Evolutionary conservation across 2,329 filamentous ascomycete genomes (phyloP).

Genomic region (Penicillium sp.): DNA sequence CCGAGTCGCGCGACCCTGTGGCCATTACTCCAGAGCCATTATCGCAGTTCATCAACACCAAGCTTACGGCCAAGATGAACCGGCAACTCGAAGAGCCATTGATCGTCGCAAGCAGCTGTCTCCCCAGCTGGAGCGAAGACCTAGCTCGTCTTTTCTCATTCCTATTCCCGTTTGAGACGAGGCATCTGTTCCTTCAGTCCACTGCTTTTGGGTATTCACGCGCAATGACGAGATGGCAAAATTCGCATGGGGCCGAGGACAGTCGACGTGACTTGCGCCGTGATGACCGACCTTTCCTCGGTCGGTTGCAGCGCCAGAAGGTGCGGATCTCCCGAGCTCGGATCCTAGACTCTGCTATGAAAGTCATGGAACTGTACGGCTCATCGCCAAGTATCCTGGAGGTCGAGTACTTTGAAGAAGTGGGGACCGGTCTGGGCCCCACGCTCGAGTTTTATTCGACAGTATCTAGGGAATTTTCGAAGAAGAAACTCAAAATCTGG

Average conservation of each 20-base stretch:
- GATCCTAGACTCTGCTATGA: constrained; percentile 91
- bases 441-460: constrained; percentile 98
- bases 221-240: constrained; percentile 97
- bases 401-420: constrained; percentile 98
- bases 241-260: constrained; percentile 74
- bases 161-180: constrained; percentile 94
- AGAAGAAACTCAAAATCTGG: constrained; percentile 96
- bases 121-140: constrained; percentile 94
- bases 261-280: constrained; percentile 71
- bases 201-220: constrained; percentile 97
- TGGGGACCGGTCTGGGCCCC: constrained; percentile 89
- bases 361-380: constrained; percentile 98
- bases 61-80: constrained; percentile 95
- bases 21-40: constrained; percentile 74
- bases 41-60: constrained; percentile 96
- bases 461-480: constrained; percentile 93
- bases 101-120: constrained; percentile 92
- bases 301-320: constrained; percentile 88
- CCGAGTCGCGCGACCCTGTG: constrained; percentile 65
- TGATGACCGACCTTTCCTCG: constrained; percentile 86
- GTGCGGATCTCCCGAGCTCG: constrained; percentile 94
- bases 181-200: constrained; percentile 92
- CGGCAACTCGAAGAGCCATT: constrained; percentile 92
- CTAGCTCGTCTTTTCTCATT: constrained; percentile 90
- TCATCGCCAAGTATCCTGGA: constrained; percentile 94